Base-by-base conservation (phyloP, 768 basidiomycete genomes). In the Lactarius sanguifluus region DNA sequence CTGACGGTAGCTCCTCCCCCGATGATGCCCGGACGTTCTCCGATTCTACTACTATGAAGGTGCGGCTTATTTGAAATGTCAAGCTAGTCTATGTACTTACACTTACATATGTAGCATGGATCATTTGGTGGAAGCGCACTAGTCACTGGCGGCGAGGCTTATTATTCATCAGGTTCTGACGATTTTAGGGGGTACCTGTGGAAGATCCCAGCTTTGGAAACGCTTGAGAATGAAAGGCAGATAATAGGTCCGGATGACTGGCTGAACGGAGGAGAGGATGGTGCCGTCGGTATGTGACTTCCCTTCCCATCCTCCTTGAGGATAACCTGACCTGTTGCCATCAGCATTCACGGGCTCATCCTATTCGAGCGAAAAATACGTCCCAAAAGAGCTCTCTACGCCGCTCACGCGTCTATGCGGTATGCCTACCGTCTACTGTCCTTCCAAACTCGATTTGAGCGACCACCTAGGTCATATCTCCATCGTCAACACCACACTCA, bases 21-120 rank as follows among this genome's bases (percentile, higher is more conserved):
- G 36, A 76, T 8, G 79, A 79, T 41, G 77, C 85, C 70, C 77
- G 84, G 60, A 81, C 83, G 4, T 93, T 91, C 74, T 80, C 79
- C 0, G 92, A 93, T 73, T 82, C 83, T 0, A 90, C 88, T 66
- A 92, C 91, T 1, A 91, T 90, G 81, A 93, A 93, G 81, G 91
- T 87, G 62, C 28, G 55, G 12, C 5, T 45, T 45, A 2, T 36
- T 16, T n/a, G 20, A 43, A 52, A 32, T 18, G 45, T 10, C 20
- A 23, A 9, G 28, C n/a, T 13, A 36, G 45, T 25, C 20, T 32
- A 0, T 5, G 16, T 32, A 57, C 56, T 66, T n/a, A 12, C 25
- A 50, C 56, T 62, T 12, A 66, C 43, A 34, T 47, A 15, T 69
- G 58, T 64, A 92, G 89, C 89, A 92, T 66, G 91, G 90, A 3